A percentile compares a stretch with the other conserved stretches of the same genome.
phyloP scores from a whole-genome alignment of 2,329 filamentous ascomycete genomes.

The Hypoxylon sp. region DNA sequence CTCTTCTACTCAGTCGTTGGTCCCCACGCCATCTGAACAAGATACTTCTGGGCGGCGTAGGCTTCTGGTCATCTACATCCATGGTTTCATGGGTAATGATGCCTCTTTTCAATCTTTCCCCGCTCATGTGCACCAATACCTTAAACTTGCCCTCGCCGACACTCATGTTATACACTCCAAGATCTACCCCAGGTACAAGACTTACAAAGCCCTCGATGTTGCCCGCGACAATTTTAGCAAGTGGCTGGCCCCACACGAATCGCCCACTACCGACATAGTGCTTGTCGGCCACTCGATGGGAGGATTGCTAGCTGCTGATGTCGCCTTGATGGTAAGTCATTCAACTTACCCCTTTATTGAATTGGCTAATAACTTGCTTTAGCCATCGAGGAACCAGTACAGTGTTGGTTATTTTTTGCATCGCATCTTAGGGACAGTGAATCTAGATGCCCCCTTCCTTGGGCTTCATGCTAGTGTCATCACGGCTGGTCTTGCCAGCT shows the following conservation, averaged over 20 bases:
- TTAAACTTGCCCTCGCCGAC: slow-evolving; percentile 71
- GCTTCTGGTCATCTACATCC: slow-evolving; percentile 82
- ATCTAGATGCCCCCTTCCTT: slow-evolving; percentile 85
- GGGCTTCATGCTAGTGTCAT: slow-evolving; percentile 91
- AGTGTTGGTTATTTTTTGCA: slow-evolving; percentile 66
- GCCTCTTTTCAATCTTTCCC: slow-evolving; percentile 89
- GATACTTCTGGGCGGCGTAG: slow-evolving; percentile 55
- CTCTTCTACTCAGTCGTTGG: slow-evolving; percentile 57
- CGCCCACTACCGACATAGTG: slow-evolving; percentile 77
- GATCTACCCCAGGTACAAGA: slow-evolving; percentile 82
- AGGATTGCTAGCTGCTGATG: slow-evolving; percentile 81
- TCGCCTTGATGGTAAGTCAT: slow-evolving; percentile 68
- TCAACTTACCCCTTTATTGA: slow-evolving; percentile 20
- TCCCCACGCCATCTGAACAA: slow-evolving; percentile 40
- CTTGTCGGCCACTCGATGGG: slow-evolving; percentile 92
- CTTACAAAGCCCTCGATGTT: slow-evolving; percentile 73
- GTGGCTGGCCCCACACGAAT: slow-evolving; percentile 83
- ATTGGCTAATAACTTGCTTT: slow-evolving; percentile 23
- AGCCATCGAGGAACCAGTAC: slow-evolving; percentile 39
- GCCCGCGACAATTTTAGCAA: slow-evolving; percentile 83
- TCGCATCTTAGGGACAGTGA: slow-evolving; percentile 80
- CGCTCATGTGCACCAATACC: slow-evolving; percentile 80
- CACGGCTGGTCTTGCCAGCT: slow-evolving; percentile 79
- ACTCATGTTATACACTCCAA: slow-evolving; percentile 87
- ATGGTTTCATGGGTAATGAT: slow-evolving; percentile 90